Evolutionary conservation across 441 rosid genomes (phyloP), one percentile per base, ranked within the genome.

Genomic region (Erodium trifolium): DNA sequence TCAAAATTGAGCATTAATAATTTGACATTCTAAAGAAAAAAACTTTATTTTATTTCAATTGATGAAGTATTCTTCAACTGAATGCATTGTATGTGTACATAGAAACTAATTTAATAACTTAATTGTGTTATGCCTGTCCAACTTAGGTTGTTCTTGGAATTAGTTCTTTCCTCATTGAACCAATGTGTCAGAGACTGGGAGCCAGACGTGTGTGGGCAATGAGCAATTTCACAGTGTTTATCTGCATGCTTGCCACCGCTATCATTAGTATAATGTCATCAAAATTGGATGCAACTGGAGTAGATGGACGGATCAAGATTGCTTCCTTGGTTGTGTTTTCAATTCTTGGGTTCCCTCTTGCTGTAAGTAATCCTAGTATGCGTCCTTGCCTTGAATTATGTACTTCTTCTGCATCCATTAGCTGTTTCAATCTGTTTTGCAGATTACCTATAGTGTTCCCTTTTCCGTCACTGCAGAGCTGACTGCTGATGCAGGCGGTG

Each of bases 401-500:
- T 18, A 16, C 63, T 55, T 55, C 63, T 55, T 55, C 59, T 13
- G 39, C 67, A 41, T 27, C 14, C 35, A 51, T 41, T 75, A 70
- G 72, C 69, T 65, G 19, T 68, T 29, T n/a, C n/a, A n/a, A n/a
- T n/a, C 12, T 69, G 14, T 71, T 29, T 68, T 76, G 83, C 84
- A 93, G 97, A 89, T 93, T 72, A 91, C 92, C 66, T 91, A 89
- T 71, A 93, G 96, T 73, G 97, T 93, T 62, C 97, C 97, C 41
- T 93, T 87, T 81, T 87, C 97, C 31, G 86, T 91, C 77, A 93
- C 97, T 39, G 92, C 97, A 29, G 95, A 93, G 81, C 78, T 94
- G 81, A 94, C 96, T 73, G 96, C 96, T 76, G 96, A 88, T 74
- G 87, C 99, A 2, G 97, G 96, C 5, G 96, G 99, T 16, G 97